Evolutionary conservation across 371 early-diverging fungal species (phyloP), one percentile per base, ranked within the genome.

Genomic region (Mucor indicus): DNA sequence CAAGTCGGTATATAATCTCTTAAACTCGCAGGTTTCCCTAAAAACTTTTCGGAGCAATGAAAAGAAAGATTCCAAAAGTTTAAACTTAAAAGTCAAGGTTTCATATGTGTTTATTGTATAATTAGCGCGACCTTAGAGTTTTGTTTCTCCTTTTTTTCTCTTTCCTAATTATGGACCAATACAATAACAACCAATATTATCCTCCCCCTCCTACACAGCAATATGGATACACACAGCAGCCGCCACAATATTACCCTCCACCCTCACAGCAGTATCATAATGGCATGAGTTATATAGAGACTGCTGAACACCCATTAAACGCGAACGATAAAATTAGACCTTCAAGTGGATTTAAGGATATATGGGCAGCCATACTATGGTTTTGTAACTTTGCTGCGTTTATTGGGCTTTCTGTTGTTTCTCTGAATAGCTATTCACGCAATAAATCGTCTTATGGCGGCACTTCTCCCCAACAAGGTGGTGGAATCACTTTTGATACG

Each of bases 341-440:
- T 21, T 45, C 67, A 0, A 64, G 62, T 30, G 69, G 75, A n/a
- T 81, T 60, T 60, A 79, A 80, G 25, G 88, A 88, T 57, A 57
- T 84, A 23, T 88, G 89, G 89, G 89, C 89, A 3, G 57, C 83
- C 0, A 50, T 68, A 3, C 67, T 85, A 30, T 89, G 84, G 61
- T 22, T 83, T 2, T 53, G 60, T 49, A 79, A 85, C 53, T 49
- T 83, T 31, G 82, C 67, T 12, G 80, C 73, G 24, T 87, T 86
- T 52, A 74, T 77, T 39, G 87, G 73, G 0, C 67, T 88, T 16
- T 72, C 80, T 1, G 75, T 77, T 4, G 55, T 84, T 37, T 77
- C 72, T 7, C 52, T 88, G 35, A 67, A 62, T 10, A 58, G 72
- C 23, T 39, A 27, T 19, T 58, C 50, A 13, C 41, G 27, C 8